Percentiles rank a stretch among this genome's conserved stretches.
Conservation (phyloP, 192 early-diverging fungal species). For the Umbelopsis vinacea region DNA sequence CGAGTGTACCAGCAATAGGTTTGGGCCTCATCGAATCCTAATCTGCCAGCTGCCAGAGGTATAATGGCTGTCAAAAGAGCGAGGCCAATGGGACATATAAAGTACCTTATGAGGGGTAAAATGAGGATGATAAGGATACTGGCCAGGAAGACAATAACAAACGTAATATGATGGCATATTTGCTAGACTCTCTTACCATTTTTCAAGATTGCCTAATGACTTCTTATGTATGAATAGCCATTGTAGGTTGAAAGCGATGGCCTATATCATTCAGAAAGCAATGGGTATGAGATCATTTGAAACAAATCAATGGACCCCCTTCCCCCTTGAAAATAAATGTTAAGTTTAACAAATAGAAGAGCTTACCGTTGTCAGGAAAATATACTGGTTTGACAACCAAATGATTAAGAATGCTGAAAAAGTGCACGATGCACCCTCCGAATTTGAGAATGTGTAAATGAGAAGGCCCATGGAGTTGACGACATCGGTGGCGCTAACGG, state of each 20-base stretch:
- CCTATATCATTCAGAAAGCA: not conserved
- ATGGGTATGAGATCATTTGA: not conserved
- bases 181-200: not conserved
- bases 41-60: constrained; percentile 15
- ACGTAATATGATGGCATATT: too few species aligned
- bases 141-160: not conserved
- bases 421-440: not conserved
- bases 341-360: not conserved
- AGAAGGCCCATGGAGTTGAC: constrained; percentile 15
- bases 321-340: not conserved
- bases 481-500: constrained; percentile 21
- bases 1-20: constrained; percentile 25
- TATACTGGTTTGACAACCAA: constrained; percentile 26
- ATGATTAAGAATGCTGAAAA: constrained; percentile 24
- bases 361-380: constrained; percentile 23
- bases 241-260: constrained; percentile 27
- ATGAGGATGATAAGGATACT: not conserved
- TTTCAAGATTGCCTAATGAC: constrained; percentile 2
- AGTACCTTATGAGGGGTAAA: constrained; percentile 9
- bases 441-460: constrained; percentile 18
- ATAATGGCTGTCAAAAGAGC: constrained; percentile 14
- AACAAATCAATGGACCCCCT: not conserved
- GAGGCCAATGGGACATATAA: not conserved
- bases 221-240: constrained; percentile 21
- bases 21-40: constrained; percentile 23